Evolutionary conservation across 371 early-diverging fungal genomes (phyloP).

Genomic region (Rhizomucor miehei): DNA sequence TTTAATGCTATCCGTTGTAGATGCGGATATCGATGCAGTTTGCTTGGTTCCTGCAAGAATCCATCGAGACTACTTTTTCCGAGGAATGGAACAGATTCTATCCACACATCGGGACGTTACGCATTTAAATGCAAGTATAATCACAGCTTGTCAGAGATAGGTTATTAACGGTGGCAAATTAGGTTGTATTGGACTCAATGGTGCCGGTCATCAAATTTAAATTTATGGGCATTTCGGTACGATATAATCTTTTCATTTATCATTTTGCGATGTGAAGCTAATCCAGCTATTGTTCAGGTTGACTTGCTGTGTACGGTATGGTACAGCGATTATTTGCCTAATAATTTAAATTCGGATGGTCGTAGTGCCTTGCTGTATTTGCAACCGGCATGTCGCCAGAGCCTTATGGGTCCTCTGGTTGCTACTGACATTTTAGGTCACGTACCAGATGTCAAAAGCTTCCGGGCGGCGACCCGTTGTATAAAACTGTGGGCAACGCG

Average conservation of each 20-base stretch:
- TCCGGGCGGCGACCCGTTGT: constrained; percentile 91
- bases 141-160: not conserved
- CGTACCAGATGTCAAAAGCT: constrained; percentile 91
- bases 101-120: constrained; percentile 80
- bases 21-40: constrained; percentile 99
- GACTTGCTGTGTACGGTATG: constrained; percentile 97
- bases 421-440: constrained; percentile 97
- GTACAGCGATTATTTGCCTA: constrained; percentile 73
- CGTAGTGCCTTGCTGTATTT: constrained; percentile 86
- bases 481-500: constrained; percentile 99
- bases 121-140: constrained; percentile 72
- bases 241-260: constrained; percentile 5
- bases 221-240: constrained; percentile 87
- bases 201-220: constrained; percentile 98
- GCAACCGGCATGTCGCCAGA: constrained; percentile 92
- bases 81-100: constrained; percentile 86
- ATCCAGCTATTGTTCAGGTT: constrained; percentile 55
- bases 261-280: not conserved
- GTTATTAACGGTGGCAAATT: not conserved
- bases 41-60: constrained; percentile 97
- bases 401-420: constrained; percentile 97
- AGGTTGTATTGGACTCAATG: constrained; percentile 25
- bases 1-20: too few species aligned
- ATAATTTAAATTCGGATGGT: constrained; percentile 86
- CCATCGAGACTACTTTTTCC: constrained; percentile 94